Evolutionary conservation across 2,329 filamentous ascomycete species (phyloP), one percentile per base, ranked within the genome.

Genomic region (Leptodontidium sp.): DNA sequence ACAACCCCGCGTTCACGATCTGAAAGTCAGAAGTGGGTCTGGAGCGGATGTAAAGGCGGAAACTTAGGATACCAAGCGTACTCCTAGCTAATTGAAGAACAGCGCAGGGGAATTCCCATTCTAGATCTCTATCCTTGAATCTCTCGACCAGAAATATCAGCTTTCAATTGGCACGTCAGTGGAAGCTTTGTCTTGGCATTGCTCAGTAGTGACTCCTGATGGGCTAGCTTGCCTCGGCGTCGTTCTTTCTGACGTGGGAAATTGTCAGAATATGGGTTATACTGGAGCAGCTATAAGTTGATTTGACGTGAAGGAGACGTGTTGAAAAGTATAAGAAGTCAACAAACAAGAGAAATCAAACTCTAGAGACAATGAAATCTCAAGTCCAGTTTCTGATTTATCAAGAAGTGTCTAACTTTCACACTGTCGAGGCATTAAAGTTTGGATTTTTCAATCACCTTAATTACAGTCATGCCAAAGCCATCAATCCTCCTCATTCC

Each of bases 391-490:
- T 35, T 5, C 9, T 35, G 21, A 21, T 21, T 21, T 21, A 21
- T 21, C 21, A 21, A 35, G 9, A 35, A 35, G 32, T 9, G 32
- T 35, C 32, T 5, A 35, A 35, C 32, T 35, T 9, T 35, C 21
- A 21, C 21, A 21, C 21, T 21, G 21, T 21, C 21, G 21, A 21
- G 21, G 21, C 21, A 21, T 21, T 21, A 21, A 21, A 21, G 21
- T 35, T 35, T 35, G 32, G 4, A 5, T 5, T 4, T 9, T 5
- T 35, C 4, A 35, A 35, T 4, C 32, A 9, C 32, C 32, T 35
- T 9, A 35, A 35, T 5, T 35, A 21, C 24, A 53, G 76, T 82
- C 38, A 65, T 69, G 68, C 67, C 64, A 24, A 67, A 64, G 47
- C 68, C 63, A n/a, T 66, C 63, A 24, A 70, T 73, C 43, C 32